Evolutionary conservation across 805 yeast genomes (phyloP).

Genomic region (Candida yuanshanica): DNA sequence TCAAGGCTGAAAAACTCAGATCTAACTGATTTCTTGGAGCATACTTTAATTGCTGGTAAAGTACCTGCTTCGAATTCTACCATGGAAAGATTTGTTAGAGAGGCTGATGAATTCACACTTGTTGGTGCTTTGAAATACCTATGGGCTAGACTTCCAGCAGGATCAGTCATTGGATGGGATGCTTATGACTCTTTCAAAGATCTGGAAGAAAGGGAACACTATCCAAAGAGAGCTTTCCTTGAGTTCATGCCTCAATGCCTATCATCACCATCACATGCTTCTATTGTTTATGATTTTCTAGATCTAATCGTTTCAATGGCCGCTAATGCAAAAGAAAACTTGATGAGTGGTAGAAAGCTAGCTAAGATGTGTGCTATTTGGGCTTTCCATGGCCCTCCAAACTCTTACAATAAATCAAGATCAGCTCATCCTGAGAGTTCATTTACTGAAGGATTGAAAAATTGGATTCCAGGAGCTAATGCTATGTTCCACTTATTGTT

Average conservation of each 20-base stretch:
- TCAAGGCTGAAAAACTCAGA: constrained; percentile 60
- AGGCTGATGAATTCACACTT: constrained; percentile 63
- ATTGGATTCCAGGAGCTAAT: constrained; percentile 78
- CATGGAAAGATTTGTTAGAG: constrained; percentile 38
- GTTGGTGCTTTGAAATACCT: constrained; percentile 72
- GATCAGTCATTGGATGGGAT: constrained; percentile 82
- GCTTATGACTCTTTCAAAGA: constrained; percentile 66
- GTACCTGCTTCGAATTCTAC: constrained; percentile 38
- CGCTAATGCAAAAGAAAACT: constrained; percentile 71
- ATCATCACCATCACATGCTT: constrained; percentile 80
- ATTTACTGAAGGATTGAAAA: constrained; percentile 65
- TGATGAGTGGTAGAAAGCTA: constrained; percentile 73
- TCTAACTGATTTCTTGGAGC: constrained; percentile 49
- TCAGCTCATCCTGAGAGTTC: constrained; percentile 24
- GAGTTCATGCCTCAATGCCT: constrained; percentile 82
- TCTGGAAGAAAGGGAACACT: constrained; percentile 58
- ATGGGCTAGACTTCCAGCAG: constrained; percentile 81
- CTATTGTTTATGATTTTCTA: constrained; percentile 81
- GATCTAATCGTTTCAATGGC: constrained; percentile 74
- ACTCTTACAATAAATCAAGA: constrained; percentile 19
- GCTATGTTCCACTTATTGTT: constrained; percentile 79
- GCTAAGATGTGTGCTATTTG: constrained; percentile 80
- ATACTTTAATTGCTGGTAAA: constrained; percentile 54
- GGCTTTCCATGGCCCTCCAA: constrained; percentile 61
- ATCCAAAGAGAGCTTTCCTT: constrained; percentile 67